Percentiles rank a stretch among this genome's conserved stretches.
Evolutionary conservation across 225 moss, liverwort and hornwort genomes (phyloP).

Genomic region (Takakia lepidozioides): DNA sequence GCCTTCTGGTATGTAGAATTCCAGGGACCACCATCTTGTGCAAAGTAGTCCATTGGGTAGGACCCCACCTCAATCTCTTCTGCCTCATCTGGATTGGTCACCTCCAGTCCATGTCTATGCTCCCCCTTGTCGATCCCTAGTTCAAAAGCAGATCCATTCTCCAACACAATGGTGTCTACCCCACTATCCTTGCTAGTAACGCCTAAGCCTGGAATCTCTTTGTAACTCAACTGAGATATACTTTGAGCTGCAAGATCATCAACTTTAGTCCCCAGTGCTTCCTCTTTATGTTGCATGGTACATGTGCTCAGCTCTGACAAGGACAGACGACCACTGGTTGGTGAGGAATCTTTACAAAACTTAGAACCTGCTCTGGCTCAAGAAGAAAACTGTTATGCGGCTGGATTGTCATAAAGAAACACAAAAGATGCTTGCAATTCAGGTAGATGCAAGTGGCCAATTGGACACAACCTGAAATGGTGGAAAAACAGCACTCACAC

Average conservation of each 20-base stretch:
- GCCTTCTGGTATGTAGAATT: constrained; percentile 67
- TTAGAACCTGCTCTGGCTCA: constrained; percentile 12
- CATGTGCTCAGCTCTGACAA: neutral
- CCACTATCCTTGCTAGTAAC: neutral
- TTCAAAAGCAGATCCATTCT: neutral
- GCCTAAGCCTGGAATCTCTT: neutral
- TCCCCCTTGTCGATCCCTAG: neutral
- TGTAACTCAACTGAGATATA: neutral
- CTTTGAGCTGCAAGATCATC: neutral
- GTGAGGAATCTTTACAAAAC: too few species aligned
- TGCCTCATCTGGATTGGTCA: constrained; percentile 1
- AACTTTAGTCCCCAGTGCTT: too few species aligned
- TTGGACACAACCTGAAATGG: too few species aligned
- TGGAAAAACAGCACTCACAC: too few species aligned
- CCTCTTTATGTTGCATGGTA: constrained; percentile 14
- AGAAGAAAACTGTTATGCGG: too few species aligned
- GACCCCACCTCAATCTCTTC: constrained; percentile 51
- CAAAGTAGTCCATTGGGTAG: constrained; percentile 95
- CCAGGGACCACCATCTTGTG: constrained; percentile 88
- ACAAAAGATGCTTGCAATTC: too few species aligned
- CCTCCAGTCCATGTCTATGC: neutral
- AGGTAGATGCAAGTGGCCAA: too few species aligned
- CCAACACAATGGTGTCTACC: neutral
- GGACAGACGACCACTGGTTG: too few species aligned
- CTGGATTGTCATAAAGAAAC: too few species aligned